A percentile compares a stretch with the other conserved stretches of the same genome.
Conservation (phyloP, 116 monocot genomes). For the Papilionanthe hybrid region DNA sequence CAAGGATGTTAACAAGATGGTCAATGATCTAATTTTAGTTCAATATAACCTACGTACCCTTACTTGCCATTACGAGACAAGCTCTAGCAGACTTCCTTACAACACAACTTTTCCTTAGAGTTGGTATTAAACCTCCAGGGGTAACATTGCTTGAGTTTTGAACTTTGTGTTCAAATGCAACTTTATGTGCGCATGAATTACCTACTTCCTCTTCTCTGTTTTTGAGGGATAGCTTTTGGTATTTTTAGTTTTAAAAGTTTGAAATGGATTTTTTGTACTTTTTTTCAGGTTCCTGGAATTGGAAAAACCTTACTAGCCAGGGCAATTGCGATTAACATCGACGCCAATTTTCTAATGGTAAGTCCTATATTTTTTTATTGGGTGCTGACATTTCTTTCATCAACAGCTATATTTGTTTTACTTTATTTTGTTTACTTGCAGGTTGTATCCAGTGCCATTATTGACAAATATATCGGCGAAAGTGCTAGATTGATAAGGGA, state of each 20-base stretch:
- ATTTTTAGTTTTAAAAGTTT: neutral
- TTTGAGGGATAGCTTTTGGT: conserved; percentile 3
- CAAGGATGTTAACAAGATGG: too few relatives aligned
- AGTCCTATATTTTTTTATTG: neutral
- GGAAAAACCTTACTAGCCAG: conserved; percentile 94
- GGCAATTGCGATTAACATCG: conserved; percentile 99
- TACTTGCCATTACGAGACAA: too few relatives aligned
- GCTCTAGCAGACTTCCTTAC: too few relatives aligned
- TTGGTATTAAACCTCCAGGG: too few relatives aligned
- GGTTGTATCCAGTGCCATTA: conserved; percentile 99
- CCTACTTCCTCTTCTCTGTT: neutral
- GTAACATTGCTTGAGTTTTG: too few relatives aligned
- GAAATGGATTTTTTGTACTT: conserved; percentile 35
- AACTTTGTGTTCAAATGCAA: neutral
- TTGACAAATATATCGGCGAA: conserved; percentile 99
- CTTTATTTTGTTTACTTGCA: conserved; percentile 21
- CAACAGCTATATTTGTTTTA: conserved; percentile 1
- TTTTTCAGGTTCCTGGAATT: conserved; percentile 96
- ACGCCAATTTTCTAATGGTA: conserved; percentile 98
- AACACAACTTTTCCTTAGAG: too few relatives aligned
- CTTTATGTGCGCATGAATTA: neutral
- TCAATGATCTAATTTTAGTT: too few relatives aligned
- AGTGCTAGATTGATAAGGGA: conserved; percentile 95
- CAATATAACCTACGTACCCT: too few relatives aligned
- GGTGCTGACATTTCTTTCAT: neutral